Evolutionary conservation across 2,329 filamentous ascomycete species (phyloP), one percentile per base, ranked within the genome.

Genomic region (Ophiostoma himal-ulmi): DNA sequence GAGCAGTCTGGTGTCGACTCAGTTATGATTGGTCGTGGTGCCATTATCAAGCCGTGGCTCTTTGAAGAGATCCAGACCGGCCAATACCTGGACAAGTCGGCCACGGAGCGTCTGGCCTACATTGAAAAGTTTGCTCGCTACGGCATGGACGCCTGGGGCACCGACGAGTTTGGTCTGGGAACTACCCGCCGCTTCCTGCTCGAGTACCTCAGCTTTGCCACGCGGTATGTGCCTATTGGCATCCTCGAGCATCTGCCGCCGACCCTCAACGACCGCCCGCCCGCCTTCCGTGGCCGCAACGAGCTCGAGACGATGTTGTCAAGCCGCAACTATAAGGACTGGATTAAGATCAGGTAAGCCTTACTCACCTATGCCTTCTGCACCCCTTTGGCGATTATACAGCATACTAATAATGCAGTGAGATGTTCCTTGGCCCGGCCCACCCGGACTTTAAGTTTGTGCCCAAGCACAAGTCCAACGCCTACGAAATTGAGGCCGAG

Each of bases 21-120:
- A n/a, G 91, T 97, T 77, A 98, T 99, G 95, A 88, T 98, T 72
- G 95, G 90, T n/a, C 91, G 95, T 72, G 95, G 95, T 70, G 95
- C 95, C 11, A 86, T 99, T 71, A 92, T 98, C 81, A 99, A 99
- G 82, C 95, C 95, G 0, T 99, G 95, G 95, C 84, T 99, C 73
- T 99, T 98, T 77, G 95, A 99, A 80, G 95, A 99, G 80, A 98
- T 99, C 70, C 88, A 92, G 75, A 86, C 89, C 73, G 91, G 91
- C 5, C 95, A 98, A 80, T 97, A 98, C 78, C 87, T 99, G 54
- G 95, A 99, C 83, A 99, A 99, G 80, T 93, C 92, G 3, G 91
- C 94, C 2, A 86, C 89, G 5, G 94, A 99, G 82, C 91, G 95
- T 71, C 86, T 99, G 39, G 81, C 83, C 48, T 93, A 96, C 76